Evolutionary conservation across 176 grass and related monocot species (phyloP).

Genomic region (Pharus latifolius): DNA sequence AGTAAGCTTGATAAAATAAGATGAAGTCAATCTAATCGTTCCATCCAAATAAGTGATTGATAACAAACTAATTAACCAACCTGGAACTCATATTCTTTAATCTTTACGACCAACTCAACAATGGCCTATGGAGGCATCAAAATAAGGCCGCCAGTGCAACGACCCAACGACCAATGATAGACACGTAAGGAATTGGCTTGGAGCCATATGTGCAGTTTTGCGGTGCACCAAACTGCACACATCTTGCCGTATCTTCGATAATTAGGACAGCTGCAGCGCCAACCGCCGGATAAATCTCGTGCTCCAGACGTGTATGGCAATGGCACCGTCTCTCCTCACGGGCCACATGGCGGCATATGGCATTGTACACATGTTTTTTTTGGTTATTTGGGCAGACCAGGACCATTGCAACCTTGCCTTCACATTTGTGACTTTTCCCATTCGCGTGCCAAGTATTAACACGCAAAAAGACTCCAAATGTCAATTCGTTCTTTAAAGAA

Average conservation of each 20-base stretch:
- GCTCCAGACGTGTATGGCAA: neutral
- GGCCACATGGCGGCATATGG: neutral
- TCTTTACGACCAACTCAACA: neutral
- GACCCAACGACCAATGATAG: neutral
- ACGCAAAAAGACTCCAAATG: neutral
- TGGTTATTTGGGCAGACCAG: neutral
- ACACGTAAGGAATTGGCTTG: neutral
- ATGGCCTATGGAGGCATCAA: neutral
- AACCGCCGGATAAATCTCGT: neutral
- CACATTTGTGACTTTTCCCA: neutral
- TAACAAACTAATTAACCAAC: too few species aligned
- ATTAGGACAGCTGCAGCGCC: slow-evolving; percentile 8
- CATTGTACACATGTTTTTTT: neutral
- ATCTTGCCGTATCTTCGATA: neutral
- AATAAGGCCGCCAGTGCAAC: neutral
- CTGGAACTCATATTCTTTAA: neutral
- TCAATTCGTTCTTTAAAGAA: neutral
- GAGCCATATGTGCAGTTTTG: neutral
- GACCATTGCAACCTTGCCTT: neutral
- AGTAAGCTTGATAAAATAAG: too few species aligned
- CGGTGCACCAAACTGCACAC: neutral
- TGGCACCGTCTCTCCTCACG: neutral
- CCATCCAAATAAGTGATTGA: too few species aligned
- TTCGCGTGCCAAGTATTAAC: neutral
- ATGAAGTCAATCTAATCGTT: too few species aligned